These are phyloP conservation scores for Hydrangea macrophylla DNA, from an alignment of 148 eudicot species.

Conservation along the genomic window DNA sequence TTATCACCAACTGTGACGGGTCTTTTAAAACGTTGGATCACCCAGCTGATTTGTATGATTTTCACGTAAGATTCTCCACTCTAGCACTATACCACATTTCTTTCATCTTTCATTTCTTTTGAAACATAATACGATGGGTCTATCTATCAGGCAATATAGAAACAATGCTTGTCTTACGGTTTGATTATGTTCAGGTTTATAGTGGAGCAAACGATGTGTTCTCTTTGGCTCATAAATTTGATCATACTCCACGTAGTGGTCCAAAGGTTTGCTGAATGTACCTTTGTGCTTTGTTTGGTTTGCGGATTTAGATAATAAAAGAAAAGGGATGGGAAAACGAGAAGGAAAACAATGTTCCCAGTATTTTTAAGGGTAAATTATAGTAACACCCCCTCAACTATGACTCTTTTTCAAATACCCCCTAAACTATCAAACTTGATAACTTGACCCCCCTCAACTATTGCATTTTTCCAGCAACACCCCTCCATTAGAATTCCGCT, in stretches of 20 bases:
- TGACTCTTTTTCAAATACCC: too few species aligned
- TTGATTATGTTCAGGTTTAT: conserved; percentile 46
- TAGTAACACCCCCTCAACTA: too few species aligned
- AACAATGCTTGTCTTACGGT: conserved; percentile 5
- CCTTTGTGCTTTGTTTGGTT: too few species aligned
- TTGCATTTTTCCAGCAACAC: too few species aligned
- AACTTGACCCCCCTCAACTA: too few species aligned
- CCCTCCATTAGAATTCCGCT: too few species aligned
- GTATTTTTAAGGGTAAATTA: too few species aligned
- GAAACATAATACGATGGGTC: not conserved
- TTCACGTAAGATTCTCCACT: conserved; percentile 57
- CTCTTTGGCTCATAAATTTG: conserved; percentile 53
- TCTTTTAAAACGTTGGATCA: conserved; percentile 57
- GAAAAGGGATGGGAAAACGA: too few species aligned
- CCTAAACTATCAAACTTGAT: too few species aligned
- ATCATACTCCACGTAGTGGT: conserved; percentile 52
- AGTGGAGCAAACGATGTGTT: conserved; percentile 49
- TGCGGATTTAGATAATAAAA: too few species aligned
- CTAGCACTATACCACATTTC: not conserved
- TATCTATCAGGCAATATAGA: not conserved
- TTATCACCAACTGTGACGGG: conserved; percentile 81
- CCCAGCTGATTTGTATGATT: conserved; percentile 92
- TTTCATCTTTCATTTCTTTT: conserved; percentile 3
- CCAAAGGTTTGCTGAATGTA: conserved; percentile 56
- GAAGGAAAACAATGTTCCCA: too few species aligned